phyloP scores from a whole-genome alignment of 208 protist genomes.

The Lotmaria passim region DNA sequence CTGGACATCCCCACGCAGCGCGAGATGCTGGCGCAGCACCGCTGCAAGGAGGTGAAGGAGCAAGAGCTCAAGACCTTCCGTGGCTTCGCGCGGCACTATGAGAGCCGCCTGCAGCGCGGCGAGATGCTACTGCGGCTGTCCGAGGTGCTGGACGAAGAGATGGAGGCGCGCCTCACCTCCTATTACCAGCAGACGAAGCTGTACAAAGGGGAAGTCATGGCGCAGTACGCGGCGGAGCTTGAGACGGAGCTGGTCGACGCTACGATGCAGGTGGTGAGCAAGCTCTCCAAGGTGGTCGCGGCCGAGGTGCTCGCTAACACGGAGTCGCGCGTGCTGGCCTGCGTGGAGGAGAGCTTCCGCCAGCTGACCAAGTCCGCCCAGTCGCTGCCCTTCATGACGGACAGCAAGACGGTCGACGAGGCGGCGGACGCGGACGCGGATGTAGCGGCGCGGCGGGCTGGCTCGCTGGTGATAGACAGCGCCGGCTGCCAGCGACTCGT shows the following conservation, averaged over 20 bases:
- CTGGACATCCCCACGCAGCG: conserved; percentile 96
- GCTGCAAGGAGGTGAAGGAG: conserved; percentile 92
- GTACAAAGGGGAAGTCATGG: conserved; percentile 63
- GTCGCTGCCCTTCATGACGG: conserved; percentile 45
- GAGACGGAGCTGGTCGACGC: conserved; percentile 57
- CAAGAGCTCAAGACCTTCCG: conserved; percentile 59
- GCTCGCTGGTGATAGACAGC: conserved; percentile 48
- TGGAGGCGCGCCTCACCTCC: conserved; percentile 44
- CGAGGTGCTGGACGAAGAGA: conserved; percentile 58
- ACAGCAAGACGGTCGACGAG: conserved; percentile 8
- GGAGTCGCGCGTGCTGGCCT: conserved; percentile 51
- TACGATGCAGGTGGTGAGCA: conserved; percentile 54
- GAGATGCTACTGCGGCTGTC: conserved; percentile 69
- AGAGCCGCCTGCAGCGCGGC: conserved; percentile 58
- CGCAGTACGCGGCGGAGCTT: conserved; percentile 46
- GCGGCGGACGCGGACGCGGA: conserved; percentile 11
- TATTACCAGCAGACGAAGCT: conserved; percentile 69
- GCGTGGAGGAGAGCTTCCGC: conserved; percentile 59
- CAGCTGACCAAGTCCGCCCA: conserved; percentile 64
- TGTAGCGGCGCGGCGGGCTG: conserved; percentile 4
- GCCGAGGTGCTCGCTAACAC: conserved; percentile 49
- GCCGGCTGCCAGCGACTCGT: conserved; percentile 58
- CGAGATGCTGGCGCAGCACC: conserved; percentile 95
- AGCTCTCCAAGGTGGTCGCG: conserved; percentile 63
- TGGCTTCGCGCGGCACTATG: conserved; percentile 47